These are phyloP conservation scores for Globisporangium emineosum DNA, from an alignment of 352 stramenopile species.

Conservation along the genomic window DNA sequence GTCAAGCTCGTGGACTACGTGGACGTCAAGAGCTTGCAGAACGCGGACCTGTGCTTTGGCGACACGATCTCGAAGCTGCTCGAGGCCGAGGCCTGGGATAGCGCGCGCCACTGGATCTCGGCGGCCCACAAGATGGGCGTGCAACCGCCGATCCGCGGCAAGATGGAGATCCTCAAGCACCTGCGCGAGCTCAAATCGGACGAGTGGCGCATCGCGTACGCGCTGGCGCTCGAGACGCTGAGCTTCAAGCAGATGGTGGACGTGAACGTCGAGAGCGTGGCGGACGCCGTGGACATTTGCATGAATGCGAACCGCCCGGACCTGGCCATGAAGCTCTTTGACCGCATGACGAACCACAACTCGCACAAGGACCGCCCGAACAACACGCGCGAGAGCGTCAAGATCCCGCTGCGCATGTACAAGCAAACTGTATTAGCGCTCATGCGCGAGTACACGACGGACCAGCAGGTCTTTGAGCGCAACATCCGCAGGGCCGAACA, in stretches of 20 bases:
- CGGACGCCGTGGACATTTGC: conserved; percentile 68
- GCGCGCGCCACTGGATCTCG: conserved; percentile 58
- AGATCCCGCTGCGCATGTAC: conserved; percentile 65
- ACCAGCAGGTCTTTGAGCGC: conserved; percentile 18
- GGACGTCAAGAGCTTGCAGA: conserved; percentile 44
- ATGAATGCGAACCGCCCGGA: conserved; percentile 41
- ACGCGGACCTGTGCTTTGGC: conserved; percentile 58
- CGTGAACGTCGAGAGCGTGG: conserved; percentile 65
- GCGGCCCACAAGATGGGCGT: conserved; percentile 44
- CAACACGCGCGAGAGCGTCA: conserved; percentile 13
- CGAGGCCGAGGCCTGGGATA: conserved; percentile 44
- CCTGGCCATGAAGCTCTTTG: conserved; percentile 60
- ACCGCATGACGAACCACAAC: conserved; percentile 38
- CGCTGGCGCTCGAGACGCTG: conserved; percentile 65
- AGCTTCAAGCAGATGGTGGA: conserved; percentile 63
- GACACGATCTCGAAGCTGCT: conserved; percentile 81
- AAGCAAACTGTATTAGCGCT: conserved; percentile 55
- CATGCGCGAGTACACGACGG: conserved; percentile 38
- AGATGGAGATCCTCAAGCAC: conserved; percentile 45
- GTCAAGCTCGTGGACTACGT: conserved; percentile 43
- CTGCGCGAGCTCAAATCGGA: conserved; percentile 32
- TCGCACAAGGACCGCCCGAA: conserved; percentile 30
- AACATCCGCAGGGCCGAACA: conserved; percentile 51
- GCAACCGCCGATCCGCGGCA: conserved; percentile 60
- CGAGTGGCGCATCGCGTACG: conserved; percentile 78